phyloP scores from a whole-genome alignment of 2,329 filamentous ascomycete genomes.

The Fusarium dimerum region DNA sequence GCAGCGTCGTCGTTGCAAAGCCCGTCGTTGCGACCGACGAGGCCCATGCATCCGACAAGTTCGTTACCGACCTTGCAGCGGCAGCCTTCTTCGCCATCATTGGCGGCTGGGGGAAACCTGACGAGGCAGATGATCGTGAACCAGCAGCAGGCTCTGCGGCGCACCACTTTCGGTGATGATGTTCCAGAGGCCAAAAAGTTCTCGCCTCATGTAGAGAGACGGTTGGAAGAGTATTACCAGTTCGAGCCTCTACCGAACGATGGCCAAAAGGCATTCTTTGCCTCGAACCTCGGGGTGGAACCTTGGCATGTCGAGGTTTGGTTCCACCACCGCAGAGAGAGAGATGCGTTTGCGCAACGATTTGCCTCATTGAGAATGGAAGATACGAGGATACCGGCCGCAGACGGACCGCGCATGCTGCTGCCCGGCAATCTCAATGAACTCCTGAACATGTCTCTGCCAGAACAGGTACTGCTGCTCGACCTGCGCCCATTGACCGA shows the following conservation, averaged over 20 bases:
- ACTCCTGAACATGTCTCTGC: constrained; percentile 51
- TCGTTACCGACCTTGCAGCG: constrained; percentile 26
- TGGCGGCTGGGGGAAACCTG: constrained; percentile 29
- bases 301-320: constrained; percentile 54
- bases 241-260: constrained; percentile 49
- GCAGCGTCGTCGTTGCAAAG: constrained; percentile 26
- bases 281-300: constrained; percentile 56
- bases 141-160: constrained; percentile 43
- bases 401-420: constrained; percentile 47
- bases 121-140: constrained; percentile 47
- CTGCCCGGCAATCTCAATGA: constrained; percentile 52
- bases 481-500: constrained; percentile 50
- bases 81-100: constrained; percentile 21
- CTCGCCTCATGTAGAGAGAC: constrained; percentile 49
- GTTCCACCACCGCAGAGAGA: constrained; percentile 56
- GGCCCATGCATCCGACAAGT: constrained; percentile 23
- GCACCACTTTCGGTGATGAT: constrained; percentile 40
- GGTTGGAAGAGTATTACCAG: constrained; percentile 56
- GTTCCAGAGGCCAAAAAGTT: constrained; percentile 47
- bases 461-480: constrained; percentile 48
- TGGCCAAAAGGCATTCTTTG: constrained; percentile 53
- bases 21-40: constrained; percentile 15
- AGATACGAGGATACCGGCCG: constrained; percentile 33
- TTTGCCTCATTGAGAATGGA: constrained; percentile 47
- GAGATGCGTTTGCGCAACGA: constrained; percentile 46